phyloP scores from a whole-genome alignment of 371 early-diverging fungal genomes.

The Actinomortierella wolfii region DNA sequence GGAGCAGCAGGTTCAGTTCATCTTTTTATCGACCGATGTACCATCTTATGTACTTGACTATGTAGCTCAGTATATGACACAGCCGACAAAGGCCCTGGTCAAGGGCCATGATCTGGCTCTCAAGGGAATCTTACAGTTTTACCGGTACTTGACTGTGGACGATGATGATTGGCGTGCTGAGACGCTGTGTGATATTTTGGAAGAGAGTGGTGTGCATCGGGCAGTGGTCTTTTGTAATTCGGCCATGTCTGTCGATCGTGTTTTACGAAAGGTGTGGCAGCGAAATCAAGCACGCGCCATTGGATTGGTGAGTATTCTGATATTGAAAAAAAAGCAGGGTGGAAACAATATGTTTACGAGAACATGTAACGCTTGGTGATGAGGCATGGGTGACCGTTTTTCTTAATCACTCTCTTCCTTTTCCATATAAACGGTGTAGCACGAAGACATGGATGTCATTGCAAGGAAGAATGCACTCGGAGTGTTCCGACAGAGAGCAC shows the following conservation, averaged over 20 bases:
- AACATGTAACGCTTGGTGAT: no score
- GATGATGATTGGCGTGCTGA: constrained; percentile 41
- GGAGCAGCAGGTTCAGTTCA: constrained; percentile 10
- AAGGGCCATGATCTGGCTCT: constrained; percentile 41
- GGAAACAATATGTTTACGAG: no score
- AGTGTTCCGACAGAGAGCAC: constrained; percentile 16
- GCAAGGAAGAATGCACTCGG: constrained; percentile 19
- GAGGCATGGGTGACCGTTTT: neutral
- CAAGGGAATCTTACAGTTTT: constrained; percentile 43
- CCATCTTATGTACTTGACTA: constrained; percentile 38
- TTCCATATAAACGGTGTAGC: constrained; percentile 9
- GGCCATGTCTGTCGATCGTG: constrained; percentile 24
- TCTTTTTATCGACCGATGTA: constrained; percentile 39
- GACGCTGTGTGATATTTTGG: constrained; percentile 26
- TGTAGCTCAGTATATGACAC: constrained; percentile 37
- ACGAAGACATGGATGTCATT: constrained; percentile 38
- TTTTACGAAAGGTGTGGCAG: constrained; percentile 32
- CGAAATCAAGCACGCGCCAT: constrained; percentile 25
- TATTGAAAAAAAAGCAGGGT: no score
- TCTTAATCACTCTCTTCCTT: neutral
- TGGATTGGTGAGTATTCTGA: constrained; percentile 15
- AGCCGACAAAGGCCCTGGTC: constrained; percentile 42
- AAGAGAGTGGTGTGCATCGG: constrained; percentile 38
- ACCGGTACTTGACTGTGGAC: constrained; percentile 40
- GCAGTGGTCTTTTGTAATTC: constrained; percentile 37